Evolutionary conservation across 148 eudicot species (phyloP).

Genomic region (Agrostemma githago): DNA sequence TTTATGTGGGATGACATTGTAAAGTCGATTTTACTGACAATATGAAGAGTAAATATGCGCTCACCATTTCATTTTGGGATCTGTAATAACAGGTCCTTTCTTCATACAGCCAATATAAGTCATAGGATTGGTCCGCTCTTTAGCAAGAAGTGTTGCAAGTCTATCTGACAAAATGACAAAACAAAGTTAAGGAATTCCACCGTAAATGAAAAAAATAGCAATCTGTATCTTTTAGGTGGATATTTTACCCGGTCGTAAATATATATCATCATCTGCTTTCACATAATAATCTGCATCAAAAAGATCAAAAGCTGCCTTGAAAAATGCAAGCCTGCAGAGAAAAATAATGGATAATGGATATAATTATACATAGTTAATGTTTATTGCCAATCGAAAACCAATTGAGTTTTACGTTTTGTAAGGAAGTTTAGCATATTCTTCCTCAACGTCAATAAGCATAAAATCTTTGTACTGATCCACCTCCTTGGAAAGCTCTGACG

Average conservation of each 20-base stretch:
- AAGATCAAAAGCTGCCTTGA: conserved; percentile 61
- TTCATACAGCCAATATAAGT: conserved; percentile 80
- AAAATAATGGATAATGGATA: not conserved
- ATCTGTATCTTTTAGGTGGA: not conserved
- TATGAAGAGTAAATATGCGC: not conserved
- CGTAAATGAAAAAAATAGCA: not conserved
- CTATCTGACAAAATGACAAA: conserved; percentile 37
- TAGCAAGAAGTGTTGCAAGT: conserved; percentile 65
- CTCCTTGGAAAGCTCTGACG: conserved; percentile 49
- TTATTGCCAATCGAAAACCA: not conserved
- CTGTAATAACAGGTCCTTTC: conserved; percentile 74
- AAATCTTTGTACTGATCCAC: conserved; percentile 56
- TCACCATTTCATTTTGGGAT: conserved; percentile 71
- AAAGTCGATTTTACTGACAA: not conserved
- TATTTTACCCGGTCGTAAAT: conserved; percentile 58
- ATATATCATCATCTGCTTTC: conserved; percentile 72
- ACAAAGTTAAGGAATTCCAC: conserved; percentile 1
- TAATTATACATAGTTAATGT: not conserved
- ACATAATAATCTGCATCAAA: conserved; percentile 67
- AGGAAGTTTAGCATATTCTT: conserved; percentile 49
- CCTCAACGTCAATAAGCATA: conserved; percentile 53
- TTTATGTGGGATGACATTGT: not conserved
- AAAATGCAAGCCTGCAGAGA: conserved; percentile 56
- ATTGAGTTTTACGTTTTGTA: conserved; percentile 48
- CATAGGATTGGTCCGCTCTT: conserved; percentile 48